Percentiles rank a stretch among this genome's conserved stretches.
Evolutionary conservation across 2,329 filamentous ascomycete genomes (phyloP).

Genomic region (Blastomyces parvus): DNA sequence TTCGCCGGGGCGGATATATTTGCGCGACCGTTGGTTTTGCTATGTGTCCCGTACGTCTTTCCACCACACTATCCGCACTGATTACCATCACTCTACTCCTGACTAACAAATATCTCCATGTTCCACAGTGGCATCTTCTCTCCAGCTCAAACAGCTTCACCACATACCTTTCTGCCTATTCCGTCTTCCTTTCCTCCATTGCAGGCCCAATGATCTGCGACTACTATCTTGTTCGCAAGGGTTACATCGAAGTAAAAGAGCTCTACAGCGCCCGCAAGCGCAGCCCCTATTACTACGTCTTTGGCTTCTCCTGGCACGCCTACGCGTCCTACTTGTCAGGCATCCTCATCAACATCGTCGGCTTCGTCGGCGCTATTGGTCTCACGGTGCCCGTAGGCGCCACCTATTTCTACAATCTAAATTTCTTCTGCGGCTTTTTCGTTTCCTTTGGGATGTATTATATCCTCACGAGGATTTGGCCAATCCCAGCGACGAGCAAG

Average conservation of each 20-base stretch:
- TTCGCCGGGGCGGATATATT: constrained; percentile 77
- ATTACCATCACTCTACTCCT: no score
- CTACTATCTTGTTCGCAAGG: constrained; percentile 77
- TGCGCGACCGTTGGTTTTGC: constrained; percentile 69
- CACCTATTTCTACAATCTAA: constrained; percentile 78
- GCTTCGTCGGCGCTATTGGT: constrained; percentile 76
- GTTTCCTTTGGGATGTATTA: constrained; percentile 61
- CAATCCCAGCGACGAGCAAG: constrained; percentile 64
- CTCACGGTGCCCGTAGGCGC: constrained; percentile 63
- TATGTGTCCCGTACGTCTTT: constrained; percentile 60
- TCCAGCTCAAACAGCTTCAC: constrained; percentile 71
- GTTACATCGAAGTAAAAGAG: constrained; percentile 67
- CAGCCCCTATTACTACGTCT: constrained; percentile 61
- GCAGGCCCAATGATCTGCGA: constrained; percentile 84
- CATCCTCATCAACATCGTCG: constrained; percentile 83
- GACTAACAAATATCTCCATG: neutral
- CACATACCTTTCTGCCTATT: constrained; percentile 84
- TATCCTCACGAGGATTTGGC: constrained; percentile 56
- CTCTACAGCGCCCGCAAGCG: constrained; percentile 60
- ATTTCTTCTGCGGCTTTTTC: constrained; percentile 80
- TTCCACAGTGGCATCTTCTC: constrained; percentile 53
- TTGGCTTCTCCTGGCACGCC: constrained; percentile 71
- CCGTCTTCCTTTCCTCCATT: constrained; percentile 86
- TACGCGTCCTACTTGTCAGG: constrained; percentile 75
- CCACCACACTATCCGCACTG: neutral